Evolutionary conservation across 768 basidiomycete species (phyloP), one percentile per base, ranked within the genome.

Genomic region (Coprinopsis strossmayeri): DNA sequence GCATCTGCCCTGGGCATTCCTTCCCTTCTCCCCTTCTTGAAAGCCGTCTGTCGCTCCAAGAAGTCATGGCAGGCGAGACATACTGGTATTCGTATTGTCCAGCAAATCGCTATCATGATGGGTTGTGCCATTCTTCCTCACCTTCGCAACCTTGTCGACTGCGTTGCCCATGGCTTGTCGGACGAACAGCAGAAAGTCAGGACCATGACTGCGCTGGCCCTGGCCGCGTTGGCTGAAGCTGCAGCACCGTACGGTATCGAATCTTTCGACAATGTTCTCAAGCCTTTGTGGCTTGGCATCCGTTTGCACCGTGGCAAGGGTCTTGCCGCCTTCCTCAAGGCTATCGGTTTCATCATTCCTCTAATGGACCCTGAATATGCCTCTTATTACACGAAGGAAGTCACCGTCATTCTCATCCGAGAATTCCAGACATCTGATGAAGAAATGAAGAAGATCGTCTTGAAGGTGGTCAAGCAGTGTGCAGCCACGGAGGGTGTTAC

Each of bases 61-160:
- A 99, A 99, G 70, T 98, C 94, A 7, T 99, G 96, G 96, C 96
- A 99, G 67, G 96, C 96, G 7, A 84, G 95, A 51, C 96, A 98
- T 66, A 99, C 96, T 3, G 96, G 96, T 68, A 98, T 99, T 59
- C 92, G 96, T 59, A 98, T 99, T 54, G 93, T 99, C 10, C 96
- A 99, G 68, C 96, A 98, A 66, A 98, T 99, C 44, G 95, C 96
- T 17, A 95, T 97, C 61, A 97, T 98, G 94, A 98, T 98, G 94
- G 95, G 95, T 15, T 98, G 96, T 57, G 95, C 95, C 15, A 92
- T 98, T 20, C 78, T 99, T 1, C 96, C 96, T 13, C 96, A 98
- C 67, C 75, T 99, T 34, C 87, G 94, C 42, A 98, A 97, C 60
- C 75, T 99, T 37, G 96, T 99, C 21, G 91, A 94, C 53, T 92